These are phyloP conservation scores for Monilinia aucupariae DNA, from an alignment of 2,329 filamentous ascomycete genomes.

Conservation along the genomic window DNA sequence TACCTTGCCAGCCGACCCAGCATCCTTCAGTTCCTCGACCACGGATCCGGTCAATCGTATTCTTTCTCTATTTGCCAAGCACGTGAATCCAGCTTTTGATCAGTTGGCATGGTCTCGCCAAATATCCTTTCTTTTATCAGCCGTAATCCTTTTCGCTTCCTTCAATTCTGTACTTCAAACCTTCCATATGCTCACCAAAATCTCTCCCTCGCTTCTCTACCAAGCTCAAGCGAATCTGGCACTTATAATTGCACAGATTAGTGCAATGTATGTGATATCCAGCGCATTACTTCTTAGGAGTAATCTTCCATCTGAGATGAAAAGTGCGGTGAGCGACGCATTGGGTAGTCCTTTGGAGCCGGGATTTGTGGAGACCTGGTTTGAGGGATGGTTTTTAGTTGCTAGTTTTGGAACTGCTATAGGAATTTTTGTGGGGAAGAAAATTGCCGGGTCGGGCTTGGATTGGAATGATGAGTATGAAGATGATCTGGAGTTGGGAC, in stretches of 20 bases:
- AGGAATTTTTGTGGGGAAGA: conserved; percentile 69
- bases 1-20: conserved; percentile 37
- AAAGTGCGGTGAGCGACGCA: conserved; percentile 70
- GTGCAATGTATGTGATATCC: conserved; percentile 79
- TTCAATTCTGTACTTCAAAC: conserved; percentile 83
- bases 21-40: conserved; percentile 48
- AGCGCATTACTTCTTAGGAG: conserved; percentile 71
- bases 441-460: conserved; percentile 46
- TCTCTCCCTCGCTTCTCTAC: conserved; percentile 66
- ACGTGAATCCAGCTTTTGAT: conserved; percentile 79
- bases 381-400: conserved; percentile 77
- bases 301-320: conserved; percentile 72
- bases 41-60: conserved; percentile 81
- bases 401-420: conserved; percentile 60
- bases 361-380: conserved; percentile 73
- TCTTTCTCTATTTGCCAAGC: conserved; percentile 71
- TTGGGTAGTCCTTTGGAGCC: conserved; percentile 67
- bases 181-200: conserved; percentile 72
- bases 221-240: conserved; percentile 70
- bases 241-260: conserved; percentile 72
- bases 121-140: conserved; percentile 77
- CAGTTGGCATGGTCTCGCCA: conserved; percentile 78
- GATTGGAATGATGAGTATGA: conserved; percentile 50
- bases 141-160: conserved; percentile 74
- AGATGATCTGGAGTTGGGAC: conserved; percentile 60